phyloP scores from a whole-genome alignment of 1,284 basidiomycete species.

The Sparassis latifolia region DNA sequence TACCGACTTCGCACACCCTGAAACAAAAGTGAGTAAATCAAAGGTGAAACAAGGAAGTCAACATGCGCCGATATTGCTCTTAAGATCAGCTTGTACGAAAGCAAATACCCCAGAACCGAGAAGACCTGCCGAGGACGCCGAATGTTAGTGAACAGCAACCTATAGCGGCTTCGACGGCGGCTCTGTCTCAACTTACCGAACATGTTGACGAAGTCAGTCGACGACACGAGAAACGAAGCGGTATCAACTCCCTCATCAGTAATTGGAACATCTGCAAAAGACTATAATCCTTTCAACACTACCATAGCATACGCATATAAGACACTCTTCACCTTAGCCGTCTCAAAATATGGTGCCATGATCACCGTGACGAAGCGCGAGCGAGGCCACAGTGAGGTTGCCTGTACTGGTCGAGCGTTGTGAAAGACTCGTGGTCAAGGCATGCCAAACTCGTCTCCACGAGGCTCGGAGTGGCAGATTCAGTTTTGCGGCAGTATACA shows the following conservation, averaged over 20 bases:
- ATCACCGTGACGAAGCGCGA: not conserved
- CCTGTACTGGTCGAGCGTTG: too few species aligned
- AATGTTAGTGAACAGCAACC: not conserved
- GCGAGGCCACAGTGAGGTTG: too few species aligned
- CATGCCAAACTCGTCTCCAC: too few species aligned
- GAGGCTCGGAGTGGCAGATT: too few species aligned
- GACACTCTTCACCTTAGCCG: conserved; percentile 50
- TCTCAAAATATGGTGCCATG: conserved; percentile 76
- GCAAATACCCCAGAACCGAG: conserved; percentile 84
- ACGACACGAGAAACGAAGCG: conserved; percentile 77
- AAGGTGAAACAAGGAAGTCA: not conserved
- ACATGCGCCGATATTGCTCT: conserved; percentile 78
- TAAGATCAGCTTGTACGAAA: conserved; percentile 88
- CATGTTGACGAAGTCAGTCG: conserved; percentile 85
- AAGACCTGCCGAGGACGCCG: conserved; percentile 53
- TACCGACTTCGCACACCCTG: conserved; percentile 81
- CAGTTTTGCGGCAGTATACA: too few species aligned
- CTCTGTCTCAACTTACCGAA: conserved; percentile 59
- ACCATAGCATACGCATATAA: conserved; percentile 2
- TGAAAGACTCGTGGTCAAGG: too few species aligned
- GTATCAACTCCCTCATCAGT: conserved; percentile 81
- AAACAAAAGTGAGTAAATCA: not conserved
- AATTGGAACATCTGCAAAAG: conserved; percentile 81
- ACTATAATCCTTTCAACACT: conserved; percentile 39
- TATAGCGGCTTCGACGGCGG: not conserved